These are phyloP conservation scores for Crucibulum laeve DNA, from an alignment of 768 basidiomycete species.

Conservation along the genomic window DNA sequence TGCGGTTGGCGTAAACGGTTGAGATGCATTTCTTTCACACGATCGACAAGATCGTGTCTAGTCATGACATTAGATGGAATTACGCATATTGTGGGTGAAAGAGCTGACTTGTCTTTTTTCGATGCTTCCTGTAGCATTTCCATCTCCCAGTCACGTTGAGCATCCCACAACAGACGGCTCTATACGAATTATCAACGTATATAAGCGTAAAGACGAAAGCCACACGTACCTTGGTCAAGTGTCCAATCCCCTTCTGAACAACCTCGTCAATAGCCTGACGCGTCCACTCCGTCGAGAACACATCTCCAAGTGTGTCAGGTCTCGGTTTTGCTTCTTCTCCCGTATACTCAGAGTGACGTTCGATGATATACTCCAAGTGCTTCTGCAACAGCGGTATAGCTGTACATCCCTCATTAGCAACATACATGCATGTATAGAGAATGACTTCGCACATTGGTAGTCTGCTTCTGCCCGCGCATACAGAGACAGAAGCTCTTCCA, in stretches of 20 bases:
- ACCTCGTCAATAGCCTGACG: slow-evolving; percentile 48
- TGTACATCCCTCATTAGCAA: slow-evolving; percentile 19
- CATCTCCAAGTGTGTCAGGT: slow-evolving; percentile 48
- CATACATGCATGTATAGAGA: slow-evolving; percentile 2
- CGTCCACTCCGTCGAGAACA: slow-evolving; percentile 64
- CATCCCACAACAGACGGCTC: slow-evolving; percentile 72
- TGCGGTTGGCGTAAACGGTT: slow-evolving; percentile 74
- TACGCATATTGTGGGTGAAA: not conserved
- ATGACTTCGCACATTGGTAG: slow-evolving; percentile 65
- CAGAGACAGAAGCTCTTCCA: slow-evolving; percentile 52
- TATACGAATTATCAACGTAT: slow-evolving; percentile 19
- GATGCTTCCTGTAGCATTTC: slow-evolving; percentile 50
- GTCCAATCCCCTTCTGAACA: slow-evolving; percentile 50
- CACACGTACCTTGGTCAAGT: slow-evolving; percentile 56
- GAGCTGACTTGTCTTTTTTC: slow-evolving; percentile 29
- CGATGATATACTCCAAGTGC: slow-evolving; percentile 61
- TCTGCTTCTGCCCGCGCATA: slow-evolving; percentile 69
- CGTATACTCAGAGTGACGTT: slow-evolving; percentile 33
- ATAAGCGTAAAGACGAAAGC: not conserved
- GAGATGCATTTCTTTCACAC: slow-evolving; percentile 58
- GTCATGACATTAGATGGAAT: not conserved
- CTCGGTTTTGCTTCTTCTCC: slow-evolving; percentile 32
- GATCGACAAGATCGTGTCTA: slow-evolving; percentile 41
- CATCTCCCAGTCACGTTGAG: slow-evolving; percentile 71
- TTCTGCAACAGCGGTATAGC: slow-evolving; percentile 72